Evolutionary conservation across 106 monocot species (phyloP), one percentile per base, ranked within the genome.

Genomic region (Dendrobium chrysotoxum): DNA sequence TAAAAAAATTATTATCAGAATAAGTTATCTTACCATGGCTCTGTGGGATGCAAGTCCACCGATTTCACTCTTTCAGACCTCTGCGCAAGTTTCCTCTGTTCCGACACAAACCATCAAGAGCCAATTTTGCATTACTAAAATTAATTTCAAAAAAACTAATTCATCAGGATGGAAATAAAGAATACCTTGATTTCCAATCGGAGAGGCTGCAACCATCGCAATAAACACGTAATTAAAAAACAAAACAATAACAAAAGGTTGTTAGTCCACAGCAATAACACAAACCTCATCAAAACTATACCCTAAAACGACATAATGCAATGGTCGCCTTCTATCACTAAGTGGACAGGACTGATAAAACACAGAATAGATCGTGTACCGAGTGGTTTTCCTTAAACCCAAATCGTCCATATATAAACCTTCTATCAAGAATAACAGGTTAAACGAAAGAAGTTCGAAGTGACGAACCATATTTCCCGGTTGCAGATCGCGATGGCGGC

Each of bases 161-260:
- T 50, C 30, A 77, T 25, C 58, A 78, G 57, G 82, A 55, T 16
- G 0, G 47, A 30, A 38, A 70, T 15, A 23, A 44, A 12, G 18
- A 44, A 42, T 87, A 93, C 93, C 93, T 93, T 93, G 71, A 93
- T 93, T 83, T 93, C 93, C 40, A 93, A 85, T 87, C 93, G 86
- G 70, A 93, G 93, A 85, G 93, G 93, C 93, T 93, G 88, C 79
- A 41, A 26, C 57, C 70, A 40, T 79, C 77, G 23, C 40, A 72
- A 71, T 44, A 7, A 70, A 70, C 70, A 16, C 35, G 35, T 35
- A 15, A 70, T 70, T 70, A 31, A 35, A 70, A 70, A 35, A 28
- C 30, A 28, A 31, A 70, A 35, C 11, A 50, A 50, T 50, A 50
- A 50, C 31, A 70, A 70, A 70, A 30, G 35, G 4, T 35, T 4